Percentiles rank a stretch among this genome's conserved stretches.
Conservation (phyloP, 352 stramenopile species). For the Pythium biforme region DNA sequence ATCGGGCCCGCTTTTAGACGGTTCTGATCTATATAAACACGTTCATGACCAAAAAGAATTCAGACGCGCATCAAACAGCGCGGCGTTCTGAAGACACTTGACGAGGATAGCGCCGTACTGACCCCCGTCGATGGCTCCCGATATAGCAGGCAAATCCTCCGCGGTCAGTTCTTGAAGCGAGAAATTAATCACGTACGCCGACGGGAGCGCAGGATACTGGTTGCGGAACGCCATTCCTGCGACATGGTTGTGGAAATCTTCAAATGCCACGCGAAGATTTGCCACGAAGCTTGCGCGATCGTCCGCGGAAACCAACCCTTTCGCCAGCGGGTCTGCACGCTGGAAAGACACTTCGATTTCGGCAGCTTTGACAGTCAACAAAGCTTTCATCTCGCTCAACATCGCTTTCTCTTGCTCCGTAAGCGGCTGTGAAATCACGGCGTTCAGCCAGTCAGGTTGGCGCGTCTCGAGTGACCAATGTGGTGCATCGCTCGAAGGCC, state of each 20-base stretch:
- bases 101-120: constrained; percentile 14
- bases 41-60: constrained; percentile 19
- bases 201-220: constrained; percentile 21
- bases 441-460: constrained; percentile 16
- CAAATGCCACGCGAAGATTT: constrained; percentile 12
- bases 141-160: constrained; percentile 2
- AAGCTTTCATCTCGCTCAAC: constrained; percentile 1
- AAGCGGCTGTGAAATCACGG: constrained; percentile 14
- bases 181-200: constrained; percentile 25
- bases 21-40: not conserved
- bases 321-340: constrained; percentile 12
- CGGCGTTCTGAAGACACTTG: constrained; percentile 22
- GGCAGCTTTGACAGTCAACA: constrained; percentile 4
- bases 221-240: constrained; percentile 19
- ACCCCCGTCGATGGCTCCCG: constrained; percentile 17
- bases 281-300: constrained; percentile 7
- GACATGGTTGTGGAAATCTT: constrained; percentile 23
- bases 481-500: not conserved
- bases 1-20: not conserved
- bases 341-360: constrained; percentile 18
- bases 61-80: constrained; percentile 22
- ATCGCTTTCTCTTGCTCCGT: constrained; percentile 16
- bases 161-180: constrained; percentile 18
- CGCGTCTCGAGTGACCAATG: constrained; percentile 5
- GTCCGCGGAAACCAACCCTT: constrained; percentile 9